Evolutionary conservation across 2,329 filamentous ascomycete genomes (phyloP), one percentile per base, ranked within the genome.

Genomic region (Fusarium drepaniforme): DNA sequence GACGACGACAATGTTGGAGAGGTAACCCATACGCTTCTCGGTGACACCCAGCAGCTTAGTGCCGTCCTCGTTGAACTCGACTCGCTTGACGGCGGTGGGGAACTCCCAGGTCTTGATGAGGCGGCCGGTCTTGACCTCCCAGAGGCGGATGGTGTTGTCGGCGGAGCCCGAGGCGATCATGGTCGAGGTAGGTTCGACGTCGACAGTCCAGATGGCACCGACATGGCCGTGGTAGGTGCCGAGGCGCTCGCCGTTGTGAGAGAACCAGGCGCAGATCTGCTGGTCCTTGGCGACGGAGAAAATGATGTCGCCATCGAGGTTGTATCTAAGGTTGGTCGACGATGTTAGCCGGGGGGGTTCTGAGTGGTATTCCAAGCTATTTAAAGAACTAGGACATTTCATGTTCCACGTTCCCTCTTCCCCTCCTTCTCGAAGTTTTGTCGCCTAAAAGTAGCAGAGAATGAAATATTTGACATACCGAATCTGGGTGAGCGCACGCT

Each of bases 101-200:
- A 98, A 98, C 79, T 99, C 96, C 97, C 97, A 99, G 67, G 93
- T 94, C 92, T 98, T 98, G 81, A 99, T 90, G 83, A 94, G 93
- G 83, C 94, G 94, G 83, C 97, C 97, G 18, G 93, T 94, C 90
- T 95, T 94, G 84, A 98, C 90, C 83, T 99, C 95, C 97, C 97
- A 99, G 81, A 99, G 90, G 82, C 96, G 92, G 86, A 99, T 96
- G 53, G 96, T 98, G 90, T 98, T 98, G 88, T 99, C 97, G 85
- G 97, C 97, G 80, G 96, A 97, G 81, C 97, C 97, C 72, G 94
- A 97, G 82, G 96, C 97, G 82, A 98, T 93, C 82, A 99, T 91
- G 81, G 94, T 94, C 75, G 93, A 94, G 81, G 95, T 95, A 76
- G 96, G 96, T 87, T 98, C 94, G 82, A 98, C 93, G 83, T 99